Base-by-base conservation (phyloP, 768 basidiomycete species). In the Leccinum variicolor region DNA sequence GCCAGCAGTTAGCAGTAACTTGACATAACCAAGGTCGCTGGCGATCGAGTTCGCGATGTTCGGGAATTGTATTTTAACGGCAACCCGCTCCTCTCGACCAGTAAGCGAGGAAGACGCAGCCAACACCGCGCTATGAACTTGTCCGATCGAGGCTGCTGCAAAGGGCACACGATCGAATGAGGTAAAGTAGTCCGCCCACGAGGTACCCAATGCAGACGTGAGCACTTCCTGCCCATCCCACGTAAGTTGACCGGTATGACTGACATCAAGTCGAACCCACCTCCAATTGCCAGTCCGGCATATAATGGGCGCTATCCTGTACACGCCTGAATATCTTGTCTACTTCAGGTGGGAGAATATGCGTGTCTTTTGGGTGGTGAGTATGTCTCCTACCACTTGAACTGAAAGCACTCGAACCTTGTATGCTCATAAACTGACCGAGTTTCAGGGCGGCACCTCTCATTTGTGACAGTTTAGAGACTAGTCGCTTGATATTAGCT, bases 231-330 rank as follows among this genome's bases (percentile, higher is more conserved):
- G 62, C 6, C 25, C 36, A 8, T 41, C 26, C 52, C 26, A 41
- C 4, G 19, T 57, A 41, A 52, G 55, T 47, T 25, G 3, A 36
- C n/a, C 14, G 5, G 29, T 25, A 47, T 6, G 26, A 41, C 39
- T 1, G 58, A 9, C 10, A 48, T 10, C 15, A 41, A 43, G 10
- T 26, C 6, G 6, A 4, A 68, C 74, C 19, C 15, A 92, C 95
- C 83, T 95, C 90, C 86, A 98, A 90, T 69, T 99, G 96, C 90
- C 90, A 95, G 63, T 96, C 89, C 0, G 96, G 96, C 96, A 99
- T 99, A 70, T 98, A 98, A 72, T 99, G 93, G 1, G 96, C 96
- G 63, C 89, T 86, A 62, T 96, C 92, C 69, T 98, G 96, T 0
- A 99, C 95, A 28, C 89, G 79, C 52, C 93, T 83, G 64, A 99